Evolutionary conservation across 1,139 yeast species (phyloP), one percentile per base, ranked within the genome.

Genomic region (Zygosaccharomyces pseudobailii): DNA sequence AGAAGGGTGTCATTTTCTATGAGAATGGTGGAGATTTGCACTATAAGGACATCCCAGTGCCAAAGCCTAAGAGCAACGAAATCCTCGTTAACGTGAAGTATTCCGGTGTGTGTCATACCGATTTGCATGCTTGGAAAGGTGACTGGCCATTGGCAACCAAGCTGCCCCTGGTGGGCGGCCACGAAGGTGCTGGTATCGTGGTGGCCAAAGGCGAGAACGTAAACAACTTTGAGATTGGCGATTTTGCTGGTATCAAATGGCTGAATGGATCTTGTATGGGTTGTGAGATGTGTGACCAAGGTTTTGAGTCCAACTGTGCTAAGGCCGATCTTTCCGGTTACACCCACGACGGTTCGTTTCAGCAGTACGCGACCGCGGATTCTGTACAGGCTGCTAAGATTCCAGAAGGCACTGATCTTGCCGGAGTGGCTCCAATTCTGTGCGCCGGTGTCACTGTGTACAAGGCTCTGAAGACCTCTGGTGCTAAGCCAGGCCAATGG

Each of bases 401-500:
- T 55, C 86, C 88, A 43, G 58, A 74, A 56, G 84, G 83, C 50
- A 72, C 84, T 37, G 86, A 83, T 61, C 74, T 83, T 62, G 87
- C 87, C 41, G 66, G 74, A 54, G 79, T 79, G 49, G 79, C 89
- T 23, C 90, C 90, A 57, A 79, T 84, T 53, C 73, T 84, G 61
- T 84, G 90, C 77, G 90, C 89, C 24, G 90, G 90, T 72, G 80
- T 84, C 61, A 84, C 89, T 36, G 89, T 82, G 43, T 84, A 82
- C 77, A 83, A 83, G 69, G 89, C 89, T 22, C 71, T 84, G 63
- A 84, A 84, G 71, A 81, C 85, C 37, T 85, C 88, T 47, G 74
- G 75, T 55, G 68, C 78, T 52, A 58, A 67, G 53, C 79, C 88
- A 39, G 89, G 89, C 55, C 79, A 83, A 66, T 83, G 87, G 87